Evolutionary conservation across 208 protist species (phyloP), one percentile per base, ranked within the genome.

Genomic region (Strigomonas oncopelti): DNA sequence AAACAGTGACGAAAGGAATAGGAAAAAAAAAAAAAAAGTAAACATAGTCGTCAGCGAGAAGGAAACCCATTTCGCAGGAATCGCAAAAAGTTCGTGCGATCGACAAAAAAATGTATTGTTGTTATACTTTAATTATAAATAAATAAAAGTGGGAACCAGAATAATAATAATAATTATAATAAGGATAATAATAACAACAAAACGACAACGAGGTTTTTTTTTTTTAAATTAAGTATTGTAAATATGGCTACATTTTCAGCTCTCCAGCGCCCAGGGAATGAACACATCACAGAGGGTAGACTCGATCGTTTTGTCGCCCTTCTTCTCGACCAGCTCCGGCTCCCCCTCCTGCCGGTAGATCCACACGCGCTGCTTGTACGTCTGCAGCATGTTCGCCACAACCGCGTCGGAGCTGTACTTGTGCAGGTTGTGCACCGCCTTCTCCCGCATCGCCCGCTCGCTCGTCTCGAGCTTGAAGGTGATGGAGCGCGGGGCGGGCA

Each of bases 391-490:
- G 70, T 95, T 95, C 16, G 81, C 90, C 24, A 95, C 87, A 28
- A 95, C 90, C 5, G 69, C 82, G 61, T 93, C 85, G 61, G 83
- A 89, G 34, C 71, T 34, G 67, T 92, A 95, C 32, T 53, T 27
- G 52, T 71, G 61, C 27, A 95, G 72, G 65, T 92, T 95, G 20
- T 81, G 71, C 16, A 88, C 60, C 0, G 90, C 86, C 75, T 95
- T 95, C 29, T 31, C 53, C 52, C 78, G 79, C 83, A 95, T 84
- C 29, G 67, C 61, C 59, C 72, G 72, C 45, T 91, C 83, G 0
- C 74, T 78, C 1, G 90, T 95, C 60, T 95, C 87, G 24, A 95
- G 77, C 71, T 95, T 95, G 68, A 95, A 95, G 16, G 83, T 83
- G 29, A 94, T 80, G 14, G 87, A 56, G 48, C 79, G 88, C 18